These are phyloP conservation scores for Glomus cerebriforme DNA, from an alignment of 192 early-diverging fungal genomes.

Conservation along the genomic window DNA sequence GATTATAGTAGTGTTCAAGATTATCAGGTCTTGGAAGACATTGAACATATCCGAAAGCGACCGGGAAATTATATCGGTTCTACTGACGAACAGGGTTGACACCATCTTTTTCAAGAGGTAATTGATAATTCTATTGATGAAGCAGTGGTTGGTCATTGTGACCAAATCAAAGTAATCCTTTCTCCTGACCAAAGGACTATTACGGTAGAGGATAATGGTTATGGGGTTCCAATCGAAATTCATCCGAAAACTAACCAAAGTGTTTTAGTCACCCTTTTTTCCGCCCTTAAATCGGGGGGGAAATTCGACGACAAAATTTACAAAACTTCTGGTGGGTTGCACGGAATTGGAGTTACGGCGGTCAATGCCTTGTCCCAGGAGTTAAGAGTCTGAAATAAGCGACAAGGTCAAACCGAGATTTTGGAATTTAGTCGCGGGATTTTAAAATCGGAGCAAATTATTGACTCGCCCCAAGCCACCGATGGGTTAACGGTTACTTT, in stretches of 20 bases:
- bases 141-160: slow-evolving; percentile 21
- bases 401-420: background rate
- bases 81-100: slow-evolving; percentile 21
- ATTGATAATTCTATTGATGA: slow-evolving; percentile 24
- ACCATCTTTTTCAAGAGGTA: slow-evolving; percentile 17
- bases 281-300: background rate
- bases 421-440: background rate
- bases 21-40: slow-evolving; percentile 11
- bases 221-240: slow-evolving; percentile 7
- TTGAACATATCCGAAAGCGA: background rate
- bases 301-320: slow-evolving; percentile 19
- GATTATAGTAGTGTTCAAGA: background rate
- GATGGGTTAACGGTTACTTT: background rate
- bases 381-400: background rate
- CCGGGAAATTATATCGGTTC: slow-evolving; percentile 23
- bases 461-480: background rate
- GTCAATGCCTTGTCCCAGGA: background rate
- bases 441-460: slow-evolving; percentile 16
- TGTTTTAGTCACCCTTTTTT: slow-evolving; percentile 17
- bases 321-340: slow-evolving; percentile 21
- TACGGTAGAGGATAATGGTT: slow-evolving; percentile 4
- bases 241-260: slow-evolving; percentile 8
- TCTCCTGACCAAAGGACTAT: slow-evolving; percentile 9
- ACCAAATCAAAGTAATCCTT: background rate
- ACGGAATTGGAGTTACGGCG: slow-evolving; percentile 5